Evolutionary conservation across 73 alveolate genomes (phyloP).

Genomic region (Paramecium primaurelia): DNA sequence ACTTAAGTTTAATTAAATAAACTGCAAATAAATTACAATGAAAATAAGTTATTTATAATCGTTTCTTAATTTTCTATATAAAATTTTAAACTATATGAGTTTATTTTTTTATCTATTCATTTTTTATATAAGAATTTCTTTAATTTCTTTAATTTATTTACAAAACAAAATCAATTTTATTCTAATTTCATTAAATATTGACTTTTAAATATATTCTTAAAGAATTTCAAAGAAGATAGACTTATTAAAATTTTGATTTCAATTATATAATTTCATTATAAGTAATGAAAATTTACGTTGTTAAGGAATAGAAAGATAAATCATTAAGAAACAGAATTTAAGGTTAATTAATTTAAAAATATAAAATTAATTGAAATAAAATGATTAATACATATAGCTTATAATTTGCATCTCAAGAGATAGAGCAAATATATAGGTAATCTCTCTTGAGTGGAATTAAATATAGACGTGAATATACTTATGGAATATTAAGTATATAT

Average conservation of each 20-base stretch:
- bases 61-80: too few relatives aligned
- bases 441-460: neutral
- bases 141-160: too few relatives aligned
- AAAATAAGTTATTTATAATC: too few relatives aligned
- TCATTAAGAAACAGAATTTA: neutral
- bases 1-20: neutral
- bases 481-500: neutral
- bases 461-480: neutral
- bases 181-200: neutral
- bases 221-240: neutral
- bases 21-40: neutral
- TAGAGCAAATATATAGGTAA: neutral
- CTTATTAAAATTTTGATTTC: too few relatives aligned
- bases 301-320: neutral
- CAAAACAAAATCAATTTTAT: too few relatives aligned
- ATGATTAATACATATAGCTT: conserved; percentile 16
- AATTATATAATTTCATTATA: too few relatives aligned
- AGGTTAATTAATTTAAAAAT: neutral
- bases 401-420: neutral
- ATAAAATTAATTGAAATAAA: neutral
- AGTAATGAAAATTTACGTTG: too few relatives aligned
- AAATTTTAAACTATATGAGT: too few relatives aligned
- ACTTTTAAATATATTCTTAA: neutral
- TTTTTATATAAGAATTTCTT: too few relatives aligned
- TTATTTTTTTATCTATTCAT: too few relatives aligned